These are phyloP conservation scores for Psilocybe cubensis DNA, from an alignment of 768 basidiomycete species.

Conservation along the genomic window DNA sequence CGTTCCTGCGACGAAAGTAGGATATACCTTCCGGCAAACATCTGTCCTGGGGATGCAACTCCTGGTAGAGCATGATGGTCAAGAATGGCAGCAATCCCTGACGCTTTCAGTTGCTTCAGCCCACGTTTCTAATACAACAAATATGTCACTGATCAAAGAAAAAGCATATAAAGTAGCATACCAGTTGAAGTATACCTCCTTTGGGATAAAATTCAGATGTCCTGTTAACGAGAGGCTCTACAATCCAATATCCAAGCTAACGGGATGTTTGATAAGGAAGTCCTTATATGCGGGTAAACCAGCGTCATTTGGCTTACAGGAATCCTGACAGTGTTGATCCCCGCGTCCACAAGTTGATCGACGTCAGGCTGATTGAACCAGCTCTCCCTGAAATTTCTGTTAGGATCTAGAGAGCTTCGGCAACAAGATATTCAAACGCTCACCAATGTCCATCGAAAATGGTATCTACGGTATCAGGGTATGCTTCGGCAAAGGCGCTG, in stretches of 20 bases:
- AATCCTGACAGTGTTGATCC: constrained; percentile 78
- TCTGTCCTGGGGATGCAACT: constrained; percentile 60
- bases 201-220: constrained; percentile 64
- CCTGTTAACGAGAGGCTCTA: constrained; percentile 72
- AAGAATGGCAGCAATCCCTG: constrained; percentile 69
- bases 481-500: constrained; percentile 64
- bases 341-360: constrained; percentile 48
- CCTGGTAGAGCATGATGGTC: constrained; percentile 75
- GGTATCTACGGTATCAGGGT: constrained; percentile 58
- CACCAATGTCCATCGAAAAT: constrained; percentile 71
- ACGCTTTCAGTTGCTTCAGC: constrained; percentile 56
- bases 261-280: neutral
- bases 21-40: constrained; percentile 70
- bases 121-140: constrained; percentile 56
- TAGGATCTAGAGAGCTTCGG: neutral
- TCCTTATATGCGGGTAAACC: neutral
- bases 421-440: neutral
- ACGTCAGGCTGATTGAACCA: constrained; percentile 78
- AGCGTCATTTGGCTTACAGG: constrained; percentile 52
- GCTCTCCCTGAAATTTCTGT: constrained; percentile 45
- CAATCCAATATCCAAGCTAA: constrained; percentile 83
- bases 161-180: constrained; percentile 29
- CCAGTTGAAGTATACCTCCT: constrained; percentile 70
- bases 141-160: neutral
- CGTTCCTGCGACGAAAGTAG: neutral